Conservation (phyloP, 2,329 filamentous ascomycete species). For the Pseudogymnoascus sp. region DNA sequence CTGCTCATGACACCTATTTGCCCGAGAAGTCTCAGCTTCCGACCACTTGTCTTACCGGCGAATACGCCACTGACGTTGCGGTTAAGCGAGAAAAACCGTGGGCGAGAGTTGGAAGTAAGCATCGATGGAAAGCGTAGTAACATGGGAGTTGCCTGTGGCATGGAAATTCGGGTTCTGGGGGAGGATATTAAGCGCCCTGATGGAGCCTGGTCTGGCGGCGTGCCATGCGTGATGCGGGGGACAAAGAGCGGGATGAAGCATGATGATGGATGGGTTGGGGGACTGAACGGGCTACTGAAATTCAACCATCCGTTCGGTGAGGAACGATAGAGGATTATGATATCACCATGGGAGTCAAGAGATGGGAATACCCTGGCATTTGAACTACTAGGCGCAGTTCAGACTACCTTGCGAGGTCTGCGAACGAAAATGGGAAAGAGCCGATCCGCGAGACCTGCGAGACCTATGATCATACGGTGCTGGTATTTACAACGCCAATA, state of each 20-base stretch:
- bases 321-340: slow-evolving; percentile 19
- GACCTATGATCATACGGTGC: not conserved
- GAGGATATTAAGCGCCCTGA: slow-evolving; percentile 58
- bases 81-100: slow-evolving; percentile 72
- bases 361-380: not conserved
- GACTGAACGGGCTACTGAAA: slow-evolving; percentile 85
- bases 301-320: slow-evolving; percentile 97
- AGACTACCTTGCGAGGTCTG: not conserved
- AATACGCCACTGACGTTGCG: slow-evolving; percentile 77
- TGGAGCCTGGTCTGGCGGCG: slow-evolving; percentile 61
- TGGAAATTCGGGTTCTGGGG: slow-evolving; percentile 83
- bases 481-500: not conserved
- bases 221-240: slow-evolving; percentile 80
- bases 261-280: slow-evolving; percentile 95
- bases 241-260: slow-evolving; percentile 43
- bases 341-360: not conserved
- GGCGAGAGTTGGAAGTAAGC: slow-evolving; percentile 69
- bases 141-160: slow-evolving; percentile 61
- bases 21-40: slow-evolving; percentile 83
- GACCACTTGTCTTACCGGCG: slow-evolving; percentile 80
- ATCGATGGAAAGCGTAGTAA: slow-evolving; percentile 66
- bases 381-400: not conserved
- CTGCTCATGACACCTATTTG: slow-evolving; percentile 91
- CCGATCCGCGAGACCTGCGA: not conserved
- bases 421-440: not conserved